These are phyloP conservation scores for Odontarrhena argentea DNA, from an alignment of 345 rosid genomes.

Conservation along the genomic window DNA sequence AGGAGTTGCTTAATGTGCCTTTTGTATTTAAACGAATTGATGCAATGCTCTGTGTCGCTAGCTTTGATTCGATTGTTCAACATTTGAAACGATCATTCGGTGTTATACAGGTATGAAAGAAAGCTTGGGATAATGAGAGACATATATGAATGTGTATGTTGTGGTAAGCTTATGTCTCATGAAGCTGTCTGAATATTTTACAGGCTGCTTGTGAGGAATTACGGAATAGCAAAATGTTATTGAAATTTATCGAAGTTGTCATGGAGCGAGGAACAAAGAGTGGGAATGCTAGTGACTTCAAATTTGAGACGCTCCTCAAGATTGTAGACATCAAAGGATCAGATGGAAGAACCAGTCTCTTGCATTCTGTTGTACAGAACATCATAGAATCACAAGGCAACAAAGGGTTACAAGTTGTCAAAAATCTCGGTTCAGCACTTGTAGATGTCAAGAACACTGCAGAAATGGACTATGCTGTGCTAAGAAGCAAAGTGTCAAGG, in stretches of 20 bases:
- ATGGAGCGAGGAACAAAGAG: conserved; percentile 63
- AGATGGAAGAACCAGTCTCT: conserved; percentile 71
- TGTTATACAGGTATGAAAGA: conserved; percentile 29
- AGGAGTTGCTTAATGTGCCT: conserved; percentile 40
- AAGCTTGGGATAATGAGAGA: neutral
- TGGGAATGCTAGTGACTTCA: conserved; percentile 71
- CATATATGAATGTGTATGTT: neutral
- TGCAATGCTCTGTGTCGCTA: conserved; percentile 32
- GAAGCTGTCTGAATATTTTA: conserved; percentile 15
- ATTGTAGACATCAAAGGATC: conserved; percentile 61
- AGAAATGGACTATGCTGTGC: conserved; percentile 27
- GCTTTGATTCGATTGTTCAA: conserved; percentile 15
- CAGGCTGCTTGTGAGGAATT: conserved; percentile 73
- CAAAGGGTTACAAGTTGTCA: conserved; percentile 23
- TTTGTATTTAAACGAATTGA: conserved; percentile 30
- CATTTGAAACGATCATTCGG: conserved; percentile 22
- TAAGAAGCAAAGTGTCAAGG: conserved; percentile 9
- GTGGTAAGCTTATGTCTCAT: conserved; percentile 1
- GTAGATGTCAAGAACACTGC: conserved; percentile 36
- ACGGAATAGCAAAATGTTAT: conserved; percentile 58
- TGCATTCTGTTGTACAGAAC: conserved; percentile 71
- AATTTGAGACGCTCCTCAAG: conserved; percentile 69
- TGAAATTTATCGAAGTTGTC: conserved; percentile 70
- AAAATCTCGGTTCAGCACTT: conserved; percentile 24
- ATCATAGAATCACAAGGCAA: conserved; percentile 63